Base-by-base conservation (phyloP, 2,329 filamentous ascomycete species). In the Colletotrichum euphorbiae region DNA sequence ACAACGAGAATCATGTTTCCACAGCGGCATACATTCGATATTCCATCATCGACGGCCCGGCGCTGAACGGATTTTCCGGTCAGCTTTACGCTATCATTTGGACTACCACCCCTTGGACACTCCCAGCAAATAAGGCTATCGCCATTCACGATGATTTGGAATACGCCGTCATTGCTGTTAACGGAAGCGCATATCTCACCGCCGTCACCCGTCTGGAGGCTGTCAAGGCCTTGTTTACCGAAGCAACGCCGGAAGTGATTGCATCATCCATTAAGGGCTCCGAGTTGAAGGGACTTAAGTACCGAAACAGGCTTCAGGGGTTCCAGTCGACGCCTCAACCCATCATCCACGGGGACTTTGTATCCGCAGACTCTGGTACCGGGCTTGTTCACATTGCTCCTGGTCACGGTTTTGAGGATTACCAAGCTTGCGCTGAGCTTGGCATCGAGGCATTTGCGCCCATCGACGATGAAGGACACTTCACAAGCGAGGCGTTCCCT, bases 51-150 rank as follows among this genome's bases (percentile, higher is more conserved):
- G 81, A 85, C 0, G 75, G 80, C 7, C 75, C 79, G 24, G 72
- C 90, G 24, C 74, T 75, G 52, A 74, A 80, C 7, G 75, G 82
- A 57, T 74, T 75, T 38, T 69, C 74, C 3, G 83, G 84, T 4
- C 80, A 83, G 5, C 75, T 98, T 11, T 91, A 86, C 76, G 93
- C 92, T n/a, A 86, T 96, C n/a, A 93, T 98, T 58, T 99, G 96
- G 96, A 99, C 96, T 2, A 99, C 96, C 0, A 99, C 96, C 0
- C 96, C 96, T 0, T 99, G 96, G 96, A 99, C 96, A 0, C 83
- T 99, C 5, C 95, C 96, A 0, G 94, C 95, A 2, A 99, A 99
- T 77, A 89, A 89, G 75, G 94, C 93, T 0, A 94, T 99, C 76
- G 94, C 93, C 2, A 86, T 98, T 40, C 89, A 93, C 73, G 82